A percentile compares a stretch with the other conserved stretches of the same genome.
phyloP scores from a whole-genome alignment of 2,329 filamentous ascomycete species.

The Microcyclosporella mali region DNA sequence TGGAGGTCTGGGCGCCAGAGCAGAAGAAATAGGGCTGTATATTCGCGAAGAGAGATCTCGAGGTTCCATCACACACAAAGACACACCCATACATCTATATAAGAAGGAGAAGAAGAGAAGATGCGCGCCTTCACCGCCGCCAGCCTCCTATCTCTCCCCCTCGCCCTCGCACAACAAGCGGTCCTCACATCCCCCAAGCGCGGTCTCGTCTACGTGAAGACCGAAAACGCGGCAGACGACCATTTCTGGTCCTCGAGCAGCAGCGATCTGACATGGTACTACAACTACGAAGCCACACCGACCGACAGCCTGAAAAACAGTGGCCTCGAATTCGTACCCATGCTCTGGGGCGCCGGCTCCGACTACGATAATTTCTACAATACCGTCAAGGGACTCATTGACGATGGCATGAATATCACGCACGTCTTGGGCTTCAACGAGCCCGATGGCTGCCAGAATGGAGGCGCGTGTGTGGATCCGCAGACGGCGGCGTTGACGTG shows the following conservation, averaged over 20 bases:
- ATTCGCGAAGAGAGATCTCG: too few relatives aligned
- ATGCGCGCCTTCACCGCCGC: conserved; percentile 9
- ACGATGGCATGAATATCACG: conserved; percentile 51
- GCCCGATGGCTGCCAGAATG: conserved; percentile 57
- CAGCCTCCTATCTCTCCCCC: conserved; percentile 7
- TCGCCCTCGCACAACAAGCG: conserved; percentile 13
- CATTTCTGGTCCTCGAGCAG: conserved; percentile 54
- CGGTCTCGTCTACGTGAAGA: conserved; percentile 64
- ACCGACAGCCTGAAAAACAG: conserved; percentile 33
- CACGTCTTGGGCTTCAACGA: conserved; percentile 76
- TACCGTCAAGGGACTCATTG: conserved; percentile 52
- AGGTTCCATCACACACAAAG: too few relatives aligned
- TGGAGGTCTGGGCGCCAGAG: too few relatives aligned
- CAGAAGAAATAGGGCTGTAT: too few relatives aligned
- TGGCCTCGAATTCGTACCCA: conserved; percentile 68
- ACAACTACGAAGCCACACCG: conserved; percentile 64
- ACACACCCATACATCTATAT: too few relatives aligned
- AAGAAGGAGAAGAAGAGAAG: too few relatives aligned
- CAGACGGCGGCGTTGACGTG: conserved; percentile 59
- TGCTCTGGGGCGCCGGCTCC: conserved; percentile 63
- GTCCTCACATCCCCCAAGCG: conserved; percentile 52
- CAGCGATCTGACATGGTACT: conserved; percentile 72
- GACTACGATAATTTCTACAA: conserved; percentile 54
- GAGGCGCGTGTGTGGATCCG: conserved; percentile 59
- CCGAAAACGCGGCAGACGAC: conserved; percentile 55